A percentile compares a stretch with the other conserved stretches of the same genome.
phyloP scores from a whole-genome alignment of 1,139 yeast genomes.

The Nakaseomyces glabratus region DNA sequence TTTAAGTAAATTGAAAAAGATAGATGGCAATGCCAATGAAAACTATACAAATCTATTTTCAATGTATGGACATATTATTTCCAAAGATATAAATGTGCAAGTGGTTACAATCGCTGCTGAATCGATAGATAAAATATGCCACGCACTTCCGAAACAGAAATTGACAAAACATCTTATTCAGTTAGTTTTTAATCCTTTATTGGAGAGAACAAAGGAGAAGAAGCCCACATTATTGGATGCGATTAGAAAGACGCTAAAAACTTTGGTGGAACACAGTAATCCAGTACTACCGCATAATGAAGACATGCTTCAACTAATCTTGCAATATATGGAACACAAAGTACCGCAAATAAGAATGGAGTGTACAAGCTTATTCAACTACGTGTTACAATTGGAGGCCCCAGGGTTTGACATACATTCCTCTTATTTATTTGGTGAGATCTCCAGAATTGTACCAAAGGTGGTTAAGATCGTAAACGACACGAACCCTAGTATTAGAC shows the following conservation, averaged over 20 bases:
- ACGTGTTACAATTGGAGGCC: slow-evolving; percentile 47
- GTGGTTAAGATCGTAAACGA: slow-evolving; percentile 54
- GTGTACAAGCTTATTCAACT: slow-evolving; percentile 51
- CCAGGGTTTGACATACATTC: slow-evolving; percentile 37
- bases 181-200: slow-evolving; percentile 49
- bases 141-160: slow-evolving; percentile 50
- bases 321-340: slow-evolving; percentile 58
- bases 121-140: slow-evolving; percentile 53
- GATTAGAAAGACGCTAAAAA: slow-evolving; percentile 54
- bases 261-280: slow-evolving; percentile 38
- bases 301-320: slow-evolving; percentile 54
- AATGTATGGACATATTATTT: slow-evolving; percentile 57
- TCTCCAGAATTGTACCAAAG: slow-evolving; percentile 35
- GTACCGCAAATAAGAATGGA: slow-evolving; percentile 80
- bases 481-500: slow-evolving; percentile 78
- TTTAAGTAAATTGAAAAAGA: slow-evolving; percentile 39
- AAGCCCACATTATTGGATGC: slow-evolving; percentile 72
- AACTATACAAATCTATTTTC: slow-evolving; percentile 60
- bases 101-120: slow-evolving; percentile 78
- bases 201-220: slow-evolving; percentile 84
- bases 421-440: slow-evolving; percentile 18
- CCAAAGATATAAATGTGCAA: slow-evolving; percentile 79
- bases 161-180: slow-evolving; percentile 44
- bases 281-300: slow-evolving; percentile 33
- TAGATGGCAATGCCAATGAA: slow-evolving; percentile 39